Evolutionary conservation across 257 asterid genomes (phyloP).

Genomic region (Galeopsis tetrahit): DNA sequence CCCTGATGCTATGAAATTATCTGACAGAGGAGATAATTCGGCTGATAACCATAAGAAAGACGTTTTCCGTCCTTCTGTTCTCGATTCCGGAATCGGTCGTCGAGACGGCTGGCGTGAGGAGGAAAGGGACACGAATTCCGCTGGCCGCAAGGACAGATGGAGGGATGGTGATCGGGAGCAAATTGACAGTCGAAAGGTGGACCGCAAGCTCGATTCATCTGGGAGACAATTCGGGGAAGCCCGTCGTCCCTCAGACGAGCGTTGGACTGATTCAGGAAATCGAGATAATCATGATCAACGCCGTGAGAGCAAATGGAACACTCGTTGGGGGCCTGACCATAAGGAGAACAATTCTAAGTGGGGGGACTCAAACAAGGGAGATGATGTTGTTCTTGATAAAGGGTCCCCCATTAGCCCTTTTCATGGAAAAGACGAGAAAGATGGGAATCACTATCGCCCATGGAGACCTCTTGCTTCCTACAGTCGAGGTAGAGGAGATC

Average conservation of each 20-base stretch:
- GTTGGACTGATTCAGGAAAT: constrained; percentile 78
- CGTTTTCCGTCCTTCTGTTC: constrained; percentile 93
- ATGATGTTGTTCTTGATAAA: constrained; percentile 60
- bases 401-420: constrained; percentile 49
- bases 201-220: constrained; percentile 75
- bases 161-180: constrained; percentile 87
- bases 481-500: constrained; percentile 77
- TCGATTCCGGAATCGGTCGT: constrained; percentile 72
- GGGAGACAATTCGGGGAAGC: constrained; percentile 71
- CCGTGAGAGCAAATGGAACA: constrained; percentile 92
- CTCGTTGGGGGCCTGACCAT: constrained; percentile 92
- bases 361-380: constrained; percentile 68
- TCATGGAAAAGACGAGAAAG: constrained; percentile 83
- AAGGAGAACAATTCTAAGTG: constrained; percentile 65
- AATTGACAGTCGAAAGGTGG: constrained; percentile 61
- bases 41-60: constrained; percentile 71
- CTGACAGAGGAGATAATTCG: constrained; percentile 55
- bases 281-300: constrained; percentile 85
- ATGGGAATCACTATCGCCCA: constrained; percentile 77
- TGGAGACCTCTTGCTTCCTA: constrained; percentile 78
- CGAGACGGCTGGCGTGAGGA: constrained; percentile 97
- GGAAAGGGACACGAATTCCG: constrained; percentile 85
- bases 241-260: constrained; percentile 40
- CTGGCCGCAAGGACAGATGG: constrained; percentile 84
- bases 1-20: constrained; percentile 52